Evolutionary conservation across 2,329 filamentous ascomycete species (phyloP).

Genomic region (Ophiocordyceps australis): DNA sequence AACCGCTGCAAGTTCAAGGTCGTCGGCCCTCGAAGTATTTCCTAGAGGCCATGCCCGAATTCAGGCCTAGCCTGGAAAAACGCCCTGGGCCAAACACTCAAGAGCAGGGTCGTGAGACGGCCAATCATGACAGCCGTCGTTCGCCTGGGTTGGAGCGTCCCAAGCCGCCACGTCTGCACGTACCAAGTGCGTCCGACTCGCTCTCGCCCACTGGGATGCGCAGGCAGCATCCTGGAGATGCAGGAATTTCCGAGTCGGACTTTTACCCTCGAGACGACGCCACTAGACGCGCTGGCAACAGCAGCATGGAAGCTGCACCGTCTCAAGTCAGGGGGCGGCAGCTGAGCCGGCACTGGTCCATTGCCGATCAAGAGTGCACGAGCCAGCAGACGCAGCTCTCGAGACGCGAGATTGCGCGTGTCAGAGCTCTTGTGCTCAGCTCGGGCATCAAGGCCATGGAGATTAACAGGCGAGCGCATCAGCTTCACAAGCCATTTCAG

Average conservation of each 20-base stretch:
- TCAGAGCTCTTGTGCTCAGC: conserved; percentile 57
- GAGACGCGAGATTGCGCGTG: conserved; percentile 62
- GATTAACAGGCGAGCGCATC: conserved; percentile 48
- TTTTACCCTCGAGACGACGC: conserved; percentile 11
- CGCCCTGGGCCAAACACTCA: conserved; percentile 10
- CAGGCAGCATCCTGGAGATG: conserved; percentile 7
- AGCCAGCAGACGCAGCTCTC: conserved; percentile 24
- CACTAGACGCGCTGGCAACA: conserved; percentile 10
- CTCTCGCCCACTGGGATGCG: conserved; percentile 12
- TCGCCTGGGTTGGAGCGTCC: conserved; percentile 27
- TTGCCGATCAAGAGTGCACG: conserved; percentile 22
- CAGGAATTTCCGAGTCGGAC: conserved; percentile 20
- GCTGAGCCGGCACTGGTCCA: conserved; percentile 28
- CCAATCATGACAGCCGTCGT: conserved; percentile 13
- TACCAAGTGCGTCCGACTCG: conserved; percentile 21
- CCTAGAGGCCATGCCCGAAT: conserved; percentile 32
- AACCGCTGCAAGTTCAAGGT: too few relatives aligned
- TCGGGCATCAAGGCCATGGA: conserved; percentile 84
- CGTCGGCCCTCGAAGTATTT: conserved; percentile 22
- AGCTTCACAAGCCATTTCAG: conserved; percentile 17
- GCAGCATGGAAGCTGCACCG: conserved; percentile 10
- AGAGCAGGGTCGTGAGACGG: conserved; percentile 3
- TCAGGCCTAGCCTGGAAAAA: too few relatives aligned
- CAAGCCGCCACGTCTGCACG: conserved; percentile 29
- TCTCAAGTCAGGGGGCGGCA: conserved; percentile 7